Percentiles rank a stretch among this genome's conserved stretches.
phyloP scores from a whole-genome alignment of 805 yeast species.

The Wickerhamiella slavikovae region DNA sequence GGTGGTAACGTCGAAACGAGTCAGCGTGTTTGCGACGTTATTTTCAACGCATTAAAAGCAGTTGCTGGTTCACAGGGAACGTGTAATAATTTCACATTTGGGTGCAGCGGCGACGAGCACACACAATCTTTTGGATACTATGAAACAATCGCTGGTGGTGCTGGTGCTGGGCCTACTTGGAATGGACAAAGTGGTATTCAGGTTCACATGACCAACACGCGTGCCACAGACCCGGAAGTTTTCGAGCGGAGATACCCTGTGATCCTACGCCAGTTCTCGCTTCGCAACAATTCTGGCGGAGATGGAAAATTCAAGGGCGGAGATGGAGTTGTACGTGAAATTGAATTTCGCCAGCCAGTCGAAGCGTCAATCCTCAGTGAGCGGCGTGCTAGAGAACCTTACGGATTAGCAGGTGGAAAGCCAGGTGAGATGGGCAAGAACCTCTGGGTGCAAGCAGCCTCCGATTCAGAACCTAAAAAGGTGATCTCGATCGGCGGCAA shows the following conservation, averaged over 20 bases:
- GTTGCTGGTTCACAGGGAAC: slow-evolving; percentile 95
- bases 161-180: slow-evolving; percentile 82
- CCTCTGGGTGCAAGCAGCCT: slow-evolving; percentile 18
- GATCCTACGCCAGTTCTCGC: slow-evolving; percentile 45
- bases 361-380: slow-evolving; percentile 71
- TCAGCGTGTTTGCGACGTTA: slow-evolving; percentile 78
- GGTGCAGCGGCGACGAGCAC: slow-evolving; percentile 42
- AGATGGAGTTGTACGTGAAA: slow-evolving; percentile 67
- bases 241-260: slow-evolving; percentile 82
- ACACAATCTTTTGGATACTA: slow-evolving; percentile 59
- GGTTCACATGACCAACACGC: slow-evolving; percentile 83
- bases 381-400: slow-evolving; percentile 67
- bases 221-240: slow-evolving; percentile 80
- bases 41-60: slow-evolving; percentile 66
- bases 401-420: slow-evolving; percentile 68
- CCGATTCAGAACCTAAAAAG: too few species aligned
- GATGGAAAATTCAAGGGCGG: slow-evolving; percentile 57
- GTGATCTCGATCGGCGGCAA: slow-evolving; percentile 41
- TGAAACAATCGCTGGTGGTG: slow-evolving; percentile 91
- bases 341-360: slow-evolving; percentile 54
- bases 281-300: slow-evolving; percentile 67
- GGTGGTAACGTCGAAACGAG: slow-evolving; percentile 92
- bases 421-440: slow-evolving; percentile 58
- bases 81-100: slow-evolving; percentile 86
- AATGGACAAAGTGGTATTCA: slow-evolving; percentile 79